These are phyloP conservation scores for Chrysosphaeria jannelii DNA, from an alignment of 2,329 filamentous ascomycete species.

Conservation along the genomic window DNA sequence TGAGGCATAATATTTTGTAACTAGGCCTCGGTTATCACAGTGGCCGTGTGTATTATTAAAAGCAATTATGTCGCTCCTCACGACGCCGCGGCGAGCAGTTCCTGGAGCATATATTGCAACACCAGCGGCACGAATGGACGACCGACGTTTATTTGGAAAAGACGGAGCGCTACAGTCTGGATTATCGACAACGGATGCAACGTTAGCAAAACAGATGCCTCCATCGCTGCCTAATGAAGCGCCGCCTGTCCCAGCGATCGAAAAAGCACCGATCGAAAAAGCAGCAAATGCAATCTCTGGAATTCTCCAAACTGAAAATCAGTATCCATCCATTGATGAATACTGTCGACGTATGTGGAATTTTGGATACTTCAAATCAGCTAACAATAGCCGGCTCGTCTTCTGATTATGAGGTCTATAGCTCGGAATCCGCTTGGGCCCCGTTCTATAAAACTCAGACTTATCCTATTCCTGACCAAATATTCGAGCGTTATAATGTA, in stretches of 20 bases:
- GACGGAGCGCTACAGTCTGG: background rate
- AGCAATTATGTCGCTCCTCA: too few relatives aligned
- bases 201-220: conserved; percentile 5
- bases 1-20: too few relatives aligned
- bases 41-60: too few relatives aligned
- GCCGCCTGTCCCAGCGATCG: too few relatives aligned
- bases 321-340: conserved; percentile 66
- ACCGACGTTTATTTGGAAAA: background rate
- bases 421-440: conserved; percentile 38
- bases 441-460: conserved; percentile 70
- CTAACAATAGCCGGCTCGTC: conserved; percentile 76
- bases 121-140: conserved; percentile 19
- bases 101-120: conserved; percentile 53
- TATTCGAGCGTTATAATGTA: conserved; percentile 77
- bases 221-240: conserved; percentile 12
- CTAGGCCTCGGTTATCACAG: too few relatives aligned
- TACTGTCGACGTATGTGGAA: conserved; percentile 53
- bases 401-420: conserved; percentile 64
- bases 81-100: conserved; percentile 36
- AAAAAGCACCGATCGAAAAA: conserved; percentile 51
- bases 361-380: too few relatives aligned
- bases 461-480: conserved; percentile 70
- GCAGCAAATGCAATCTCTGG: conserved; percentile 63
- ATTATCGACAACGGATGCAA: background rate
- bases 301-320: conserved; percentile 42